Evolutionary conservation across 75 land plant species (phyloP).

Genomic region (Pinus tabuliformis): DNA sequence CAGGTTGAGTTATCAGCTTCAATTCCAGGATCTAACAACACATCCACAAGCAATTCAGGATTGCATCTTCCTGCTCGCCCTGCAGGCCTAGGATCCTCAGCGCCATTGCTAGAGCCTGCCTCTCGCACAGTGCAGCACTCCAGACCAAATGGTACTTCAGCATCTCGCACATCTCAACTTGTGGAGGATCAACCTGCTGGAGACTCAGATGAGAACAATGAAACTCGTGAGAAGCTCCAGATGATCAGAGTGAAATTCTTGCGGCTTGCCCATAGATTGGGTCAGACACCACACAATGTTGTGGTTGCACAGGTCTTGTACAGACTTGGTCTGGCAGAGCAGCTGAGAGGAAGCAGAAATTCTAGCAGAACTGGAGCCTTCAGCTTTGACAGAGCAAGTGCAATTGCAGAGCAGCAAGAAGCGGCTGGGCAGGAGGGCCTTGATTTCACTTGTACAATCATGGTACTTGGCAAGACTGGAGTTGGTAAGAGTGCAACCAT

Average conservation of each 20-base stretch:
- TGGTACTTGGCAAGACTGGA: conserved; percentile 88
- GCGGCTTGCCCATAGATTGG: conserved; percentile 80
- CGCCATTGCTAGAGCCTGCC: conserved; percentile 48
- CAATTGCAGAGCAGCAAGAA: conserved; percentile 63
- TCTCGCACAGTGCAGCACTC: conserved; percentile 41
- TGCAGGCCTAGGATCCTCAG: conserved; percentile 71
- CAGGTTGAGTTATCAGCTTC: neutral
- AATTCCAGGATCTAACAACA: neutral
- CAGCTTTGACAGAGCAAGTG: conserved; percentile 71
- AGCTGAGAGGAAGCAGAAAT: conserved; percentile 47
- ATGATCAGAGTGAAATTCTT: conserved; percentile 79
- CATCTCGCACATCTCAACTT: conserved; percentile 14
- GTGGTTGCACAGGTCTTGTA: conserved; percentile 84
- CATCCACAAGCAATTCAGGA: conserved; percentile 1
- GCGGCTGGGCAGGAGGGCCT: conserved; percentile 60
- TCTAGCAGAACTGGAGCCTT: conserved; percentile 35
- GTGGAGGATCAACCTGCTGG: conserved; percentile 32
- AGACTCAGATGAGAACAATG: conserved; percentile 54
- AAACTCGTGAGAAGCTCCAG: conserved; percentile 71
- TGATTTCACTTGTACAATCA: conserved; percentile 75
- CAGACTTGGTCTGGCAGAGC: conserved; percentile 68
- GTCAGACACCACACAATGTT: conserved; percentile 80
- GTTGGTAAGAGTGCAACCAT: conserved; percentile 98
- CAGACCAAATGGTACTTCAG: conserved; percentile 41
- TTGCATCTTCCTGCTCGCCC: conserved; percentile 43